Evolutionary conservation across 441 rosid species (phyloP).

Genomic region (Mallotus repandus): DNA sequence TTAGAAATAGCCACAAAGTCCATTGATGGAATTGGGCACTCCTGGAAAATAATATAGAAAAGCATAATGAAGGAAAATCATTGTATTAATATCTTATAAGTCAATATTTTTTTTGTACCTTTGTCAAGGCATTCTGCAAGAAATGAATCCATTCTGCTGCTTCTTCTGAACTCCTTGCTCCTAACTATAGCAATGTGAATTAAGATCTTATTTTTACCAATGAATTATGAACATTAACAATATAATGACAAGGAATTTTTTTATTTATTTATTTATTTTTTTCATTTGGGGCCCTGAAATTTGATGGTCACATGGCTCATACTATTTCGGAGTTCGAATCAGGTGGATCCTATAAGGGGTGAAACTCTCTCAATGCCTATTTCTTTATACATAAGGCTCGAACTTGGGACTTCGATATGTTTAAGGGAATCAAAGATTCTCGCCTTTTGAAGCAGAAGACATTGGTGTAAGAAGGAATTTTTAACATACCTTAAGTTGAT

Average conservation of each 20-base stretch:
- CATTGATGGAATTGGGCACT: conserved; percentile 44
- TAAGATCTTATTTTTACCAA: conserved; percentile 7
- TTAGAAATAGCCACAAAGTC: conserved; percentile 55
- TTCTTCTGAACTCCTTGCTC: conserved; percentile 93
- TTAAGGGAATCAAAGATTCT: too few relatives aligned
- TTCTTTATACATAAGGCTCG: too few relatives aligned
- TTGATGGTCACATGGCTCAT: too few relatives aligned
- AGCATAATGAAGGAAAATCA: conserved; percentile 12
- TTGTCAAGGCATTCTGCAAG: conserved; percentile 65
- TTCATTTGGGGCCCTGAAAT: too few relatives aligned
- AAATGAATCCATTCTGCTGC: conserved; percentile 87
- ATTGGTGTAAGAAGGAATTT: too few relatives aligned
- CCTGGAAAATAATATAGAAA: conserved; percentile 38
- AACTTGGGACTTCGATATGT: too few relatives aligned
- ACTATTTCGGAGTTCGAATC: too few relatives aligned
- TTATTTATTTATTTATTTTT: too few relatives aligned
- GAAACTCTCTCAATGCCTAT: too few relatives aligned
- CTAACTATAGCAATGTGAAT: conserved; percentile 47
- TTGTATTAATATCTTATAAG: neutral
- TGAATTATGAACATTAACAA: neutral
- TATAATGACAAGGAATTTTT: neutral
- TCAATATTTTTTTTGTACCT: conserved; percentile 41
- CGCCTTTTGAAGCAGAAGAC: too few relatives aligned
- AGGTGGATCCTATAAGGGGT: too few relatives aligned
- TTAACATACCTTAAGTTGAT: conserved; percentile 69